Evolutionary conservation across 2,329 filamentous ascomycete genomes (phyloP), one percentile per base, ranked within the genome.

Genomic region (Macrophomina tecta): DNA sequence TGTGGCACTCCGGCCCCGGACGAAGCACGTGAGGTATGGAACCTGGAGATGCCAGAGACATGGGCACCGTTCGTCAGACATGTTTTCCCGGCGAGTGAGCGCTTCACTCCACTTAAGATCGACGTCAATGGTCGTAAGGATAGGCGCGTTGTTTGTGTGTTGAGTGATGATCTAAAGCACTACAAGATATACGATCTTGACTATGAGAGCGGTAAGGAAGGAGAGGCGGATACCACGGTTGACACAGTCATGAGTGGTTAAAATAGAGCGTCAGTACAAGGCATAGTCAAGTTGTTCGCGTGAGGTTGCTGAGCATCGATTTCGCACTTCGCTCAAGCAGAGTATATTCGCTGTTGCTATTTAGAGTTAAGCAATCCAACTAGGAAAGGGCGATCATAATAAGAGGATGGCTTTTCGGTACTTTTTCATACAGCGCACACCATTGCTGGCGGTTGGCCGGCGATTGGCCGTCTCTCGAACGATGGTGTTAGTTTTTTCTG

Each of bases 131-230:
- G 86, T 23, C 77, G 85, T 11, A 82, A 82, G 66, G 83, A 82
- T 0, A 78, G 86, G 69, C 76, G 84, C 67, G 82, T 84, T 3
- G 78, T 86, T 23, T 82, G 86, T 63, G 83, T 89, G 34, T 72
- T 89, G 68, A 86, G 85, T 52, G 80, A 83, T 34, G 83, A 86
- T 72, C 75, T 79, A 42, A 79, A 83, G 72, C 82, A 84, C 68
- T 88, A 86, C 74, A 80, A 83, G 56, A 82, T 88, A 14, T 75
- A 88, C 67, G 86, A 89, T 74, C 72, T 89, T 69, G 86, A 81
- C 74, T 66, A 66, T 18, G 67, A 64, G 14, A 48, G 34, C 28
- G 55, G 40, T 12, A 56, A 55, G 38, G 64, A 64, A 14, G 67
- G 65, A 18, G 64, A 66, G 36, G 64, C 55, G 23, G 64, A 66